A percentile compares a stretch with the other conserved stretches of the same genome.
phyloP scores from a whole-genome alignment of 2,329 filamentous ascomycete species.

The Teratosphaeria nubilosa region DNA sequence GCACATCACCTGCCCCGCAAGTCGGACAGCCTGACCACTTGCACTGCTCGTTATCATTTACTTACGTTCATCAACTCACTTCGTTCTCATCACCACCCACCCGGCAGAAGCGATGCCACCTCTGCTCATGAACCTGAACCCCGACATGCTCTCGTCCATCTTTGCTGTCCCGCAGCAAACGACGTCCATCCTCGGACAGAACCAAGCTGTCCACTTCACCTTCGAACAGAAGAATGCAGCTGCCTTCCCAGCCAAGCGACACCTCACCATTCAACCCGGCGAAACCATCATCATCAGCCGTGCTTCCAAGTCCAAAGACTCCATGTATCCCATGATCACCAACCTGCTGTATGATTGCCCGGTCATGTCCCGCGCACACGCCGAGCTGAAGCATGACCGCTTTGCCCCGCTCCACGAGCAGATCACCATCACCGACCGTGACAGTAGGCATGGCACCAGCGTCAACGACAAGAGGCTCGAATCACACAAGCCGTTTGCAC shows the following conservation, averaged over 20 bases:
- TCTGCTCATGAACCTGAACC: not conserved
- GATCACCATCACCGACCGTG: slow-evolving; percentile 22
- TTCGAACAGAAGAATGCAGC: not conserved
- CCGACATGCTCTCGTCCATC: not conserved
- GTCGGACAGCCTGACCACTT: not conserved
- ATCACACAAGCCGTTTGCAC: slow-evolving; percentile 6
- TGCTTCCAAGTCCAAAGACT: slow-evolving; percentile 29
- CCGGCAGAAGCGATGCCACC: not conserved
- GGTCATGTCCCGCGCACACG: slow-evolving; percentile 27
- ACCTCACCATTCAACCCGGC: slow-evolving; percentile 9
- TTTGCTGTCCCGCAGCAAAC: not conserved
- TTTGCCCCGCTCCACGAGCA: slow-evolving; percentile 6
- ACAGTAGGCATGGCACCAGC: slow-evolving; percentile 25
- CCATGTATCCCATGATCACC: slow-evolving; percentile 11
- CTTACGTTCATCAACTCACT: not conserved
- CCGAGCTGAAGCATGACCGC: slow-evolving; percentile 14
- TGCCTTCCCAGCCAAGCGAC: slow-evolving; percentile 5
- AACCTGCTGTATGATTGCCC: slow-evolving; percentile 29
- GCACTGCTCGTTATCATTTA: not conserved
- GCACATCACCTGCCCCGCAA: not conserved
- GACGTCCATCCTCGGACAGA: not conserved
- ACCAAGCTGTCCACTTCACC: not conserved
- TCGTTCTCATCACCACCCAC: not conserved
- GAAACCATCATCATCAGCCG: slow-evolving; percentile 30
- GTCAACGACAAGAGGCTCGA: slow-evolving; percentile 22